Percentiles rank a stretch among this genome's conserved stretches.
These are phyloP conservation scores for Castanea crenata DNA, from an alignment of 306 rosid species.

Conservation along the genomic window DNA sequence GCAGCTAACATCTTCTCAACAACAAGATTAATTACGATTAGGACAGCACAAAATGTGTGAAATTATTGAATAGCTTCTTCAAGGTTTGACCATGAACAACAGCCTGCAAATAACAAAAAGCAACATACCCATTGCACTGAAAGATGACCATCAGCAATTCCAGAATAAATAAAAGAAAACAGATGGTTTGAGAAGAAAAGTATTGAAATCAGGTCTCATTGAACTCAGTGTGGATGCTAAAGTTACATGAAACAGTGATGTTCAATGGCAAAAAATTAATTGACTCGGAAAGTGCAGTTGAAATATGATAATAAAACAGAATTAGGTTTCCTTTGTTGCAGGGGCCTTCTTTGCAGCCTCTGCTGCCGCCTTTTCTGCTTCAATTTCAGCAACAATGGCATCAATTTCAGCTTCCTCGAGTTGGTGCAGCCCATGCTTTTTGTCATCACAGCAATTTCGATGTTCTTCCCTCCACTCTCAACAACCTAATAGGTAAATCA, in stretches of 20 bases:
- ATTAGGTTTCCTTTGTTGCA: conserved; percentile 34
- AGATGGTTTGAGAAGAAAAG: not conserved
- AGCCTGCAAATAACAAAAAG: not conserved
- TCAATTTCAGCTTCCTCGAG: conserved; percentile 65
- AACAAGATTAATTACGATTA: too few relatives aligned
- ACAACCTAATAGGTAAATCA: conserved; percentile 41
- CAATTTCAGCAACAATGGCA: conserved; percentile 53
- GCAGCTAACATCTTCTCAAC: too few relatives aligned
- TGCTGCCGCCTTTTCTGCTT: conserved; percentile 60
- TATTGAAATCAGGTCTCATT: not conserved
- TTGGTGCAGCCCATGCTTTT: conserved; percentile 47
- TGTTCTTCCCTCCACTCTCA: conserved; percentile 63
- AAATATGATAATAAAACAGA: not conserved
- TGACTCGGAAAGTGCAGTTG: not conserved
- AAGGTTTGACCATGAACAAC: not conserved
- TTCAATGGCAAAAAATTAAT: not conserved
- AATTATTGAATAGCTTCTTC: too few relatives aligned
- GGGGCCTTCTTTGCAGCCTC: conserved; percentile 69
- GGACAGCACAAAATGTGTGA: too few relatives aligned
- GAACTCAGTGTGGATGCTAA: not conserved
- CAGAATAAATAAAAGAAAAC: not conserved
- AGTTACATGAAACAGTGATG: not conserved
- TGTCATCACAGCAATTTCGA: conserved; percentile 62
- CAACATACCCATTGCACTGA: not conserved
- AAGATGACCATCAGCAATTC: not conserved